phyloP scores from a whole-genome alignment of 345 rosid genomes.

The Ailanthus altissimus region DNA sequence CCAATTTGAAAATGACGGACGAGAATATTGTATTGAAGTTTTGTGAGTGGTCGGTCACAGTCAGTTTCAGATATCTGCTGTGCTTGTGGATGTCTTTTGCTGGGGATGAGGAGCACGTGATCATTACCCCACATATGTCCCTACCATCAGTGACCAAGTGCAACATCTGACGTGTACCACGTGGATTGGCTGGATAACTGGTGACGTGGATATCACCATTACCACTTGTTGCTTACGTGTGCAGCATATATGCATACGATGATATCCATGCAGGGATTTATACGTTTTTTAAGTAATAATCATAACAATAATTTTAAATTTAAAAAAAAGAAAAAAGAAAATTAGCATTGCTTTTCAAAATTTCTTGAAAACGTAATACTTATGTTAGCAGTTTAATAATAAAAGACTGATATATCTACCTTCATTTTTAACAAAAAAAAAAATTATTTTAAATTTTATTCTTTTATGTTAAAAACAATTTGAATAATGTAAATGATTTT shows the following conservation, averaged over 20 bases:
- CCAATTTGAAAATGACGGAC: background rate
- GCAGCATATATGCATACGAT: background rate
- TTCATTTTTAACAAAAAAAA: no score
- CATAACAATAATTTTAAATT: no score
- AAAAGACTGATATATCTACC: no score
- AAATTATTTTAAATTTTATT: no score
- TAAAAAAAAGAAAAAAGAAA: no score
- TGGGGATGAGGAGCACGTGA: slow-evolving; percentile 26
- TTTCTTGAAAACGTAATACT: no score
- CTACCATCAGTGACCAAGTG: background rate
- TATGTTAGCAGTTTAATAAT: no score
- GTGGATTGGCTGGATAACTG: background rate
- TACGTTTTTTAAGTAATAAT: no score
- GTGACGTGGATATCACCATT: background rate
- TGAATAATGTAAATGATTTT: no score
- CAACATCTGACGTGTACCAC: background rate
- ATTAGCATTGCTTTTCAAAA: no score
- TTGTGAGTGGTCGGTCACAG: background rate
- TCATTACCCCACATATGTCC: background rate
- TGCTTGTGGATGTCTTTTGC: background rate
- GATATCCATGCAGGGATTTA: no score
- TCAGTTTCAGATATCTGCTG: background rate
- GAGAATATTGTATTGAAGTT: background rate
- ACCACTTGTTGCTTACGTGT: background rate
- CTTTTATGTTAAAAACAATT: no score